Evolutionary conservation across 73 alveolate species (phyloP), one percentile per base, ranked within the genome.

Genomic region (Paramecium sonneborni): DNA sequence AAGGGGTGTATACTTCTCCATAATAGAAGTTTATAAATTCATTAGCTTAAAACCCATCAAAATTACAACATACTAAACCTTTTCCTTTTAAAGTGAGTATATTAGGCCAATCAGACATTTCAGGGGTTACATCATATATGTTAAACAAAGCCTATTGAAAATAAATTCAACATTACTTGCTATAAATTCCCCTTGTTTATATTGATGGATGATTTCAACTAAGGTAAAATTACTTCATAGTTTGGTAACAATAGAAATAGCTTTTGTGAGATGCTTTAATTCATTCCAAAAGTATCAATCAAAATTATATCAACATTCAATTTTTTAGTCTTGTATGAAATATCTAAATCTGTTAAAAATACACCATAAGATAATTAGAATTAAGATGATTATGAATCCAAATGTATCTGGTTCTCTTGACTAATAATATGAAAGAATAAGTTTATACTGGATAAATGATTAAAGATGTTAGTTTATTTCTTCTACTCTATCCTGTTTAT

Each of bases 1-100:
- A n/a, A 23, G 90, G 90, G 9, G 90, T 79, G 12, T 79, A 79
- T 0, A 79, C 8, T 79, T 79, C 90, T 44, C 90, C 90, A 79
- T 11, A 79, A 79, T 79, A 79, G 11, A 38, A 38, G 24, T 8
- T 46, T 32, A 79, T 79, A 20, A 79, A 26, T 38, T 38, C 72
- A 79, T 34, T 44, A 1, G 2, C 5, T 0, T 5, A 5, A 44
- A 79, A 79, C 18, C 90, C 90, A 21, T 79, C 72, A 44, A 37
- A 20, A 12, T 79, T 24, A 44, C 90, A 79, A 11, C 90, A 79
- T 2, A 79, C 26, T 21, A 79, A 46, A 10, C 90, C 90, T 23
- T 79, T 79, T 24, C 90, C 90, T 15, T 44, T 79, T 15, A 18
- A 24, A 1, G 43, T 79, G 34, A 79, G n/a, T 44, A 62, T 30